These are phyloP conservation scores for Funneliformis mosseae DNA, from an alignment of 192 early-diverging fungal genomes.

Conservation along the genomic window DNA sequence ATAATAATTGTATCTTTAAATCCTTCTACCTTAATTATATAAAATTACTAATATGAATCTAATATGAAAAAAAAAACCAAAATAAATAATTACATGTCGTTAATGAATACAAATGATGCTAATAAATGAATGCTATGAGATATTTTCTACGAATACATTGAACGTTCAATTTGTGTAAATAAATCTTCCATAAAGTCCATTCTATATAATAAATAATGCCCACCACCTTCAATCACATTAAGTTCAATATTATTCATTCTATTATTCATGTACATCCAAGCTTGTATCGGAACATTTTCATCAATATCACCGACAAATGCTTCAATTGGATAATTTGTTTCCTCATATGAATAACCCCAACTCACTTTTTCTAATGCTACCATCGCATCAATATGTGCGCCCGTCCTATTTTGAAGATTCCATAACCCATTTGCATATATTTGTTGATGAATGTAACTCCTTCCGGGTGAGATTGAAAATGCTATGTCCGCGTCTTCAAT, in stretches of 20 bases:
- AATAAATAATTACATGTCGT: too few relatives aligned
- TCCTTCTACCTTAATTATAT: too few relatives aligned
- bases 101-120: background rate
- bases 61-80: too few relatives aligned
- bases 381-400: conserved; percentile 26
- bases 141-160: background rate
- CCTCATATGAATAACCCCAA: conserved; percentile 33
- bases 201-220: conserved; percentile 35
- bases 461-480: conserved; percentile 16
- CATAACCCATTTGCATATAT: conserved; percentile 27
- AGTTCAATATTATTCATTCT: conserved; percentile 32
- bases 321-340: conserved; percentile 22
- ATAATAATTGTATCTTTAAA: too few relatives aligned
- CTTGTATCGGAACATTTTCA: conserved; percentile 26
- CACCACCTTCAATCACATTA: conserved; percentile 21
- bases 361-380: conserved; percentile 27
- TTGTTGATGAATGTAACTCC: conserved; percentile 31
- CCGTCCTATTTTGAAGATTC: conserved; percentile 30
- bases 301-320: conserved; percentile 27
- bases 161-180: conserved; percentile 5
- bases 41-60: too few relatives aligned
- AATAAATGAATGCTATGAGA: background rate
- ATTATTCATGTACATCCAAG: conserved; percentile 29
- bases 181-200: conserved; percentile 37
- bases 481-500: background rate